phyloP scores from a whole-genome alignment of 192 early-diverging fungal species.

The Spizellomyces punctatus region DNA sequence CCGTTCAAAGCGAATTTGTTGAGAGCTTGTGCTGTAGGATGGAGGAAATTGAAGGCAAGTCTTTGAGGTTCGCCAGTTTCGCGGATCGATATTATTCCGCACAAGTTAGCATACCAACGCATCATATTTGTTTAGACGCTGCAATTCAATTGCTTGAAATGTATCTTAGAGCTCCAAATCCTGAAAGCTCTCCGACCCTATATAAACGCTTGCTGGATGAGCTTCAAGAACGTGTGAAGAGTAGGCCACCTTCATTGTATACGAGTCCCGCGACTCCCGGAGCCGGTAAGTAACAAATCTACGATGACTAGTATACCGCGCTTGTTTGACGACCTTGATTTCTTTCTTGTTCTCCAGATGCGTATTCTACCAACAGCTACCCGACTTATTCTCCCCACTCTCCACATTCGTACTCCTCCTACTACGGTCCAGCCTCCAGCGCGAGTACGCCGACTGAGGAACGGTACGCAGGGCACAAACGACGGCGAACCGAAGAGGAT shows the following conservation, averaged over 20 bases:
- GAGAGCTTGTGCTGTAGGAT: background rate
- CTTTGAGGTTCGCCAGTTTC: background rate
- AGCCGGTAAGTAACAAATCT: background rate
- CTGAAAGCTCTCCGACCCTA: background rate
- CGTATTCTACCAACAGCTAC: background rate
- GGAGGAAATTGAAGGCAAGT: conserved; percentile 21
- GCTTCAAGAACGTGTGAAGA: background rate
- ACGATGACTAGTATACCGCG: background rate
- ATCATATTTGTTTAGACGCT: background rate
- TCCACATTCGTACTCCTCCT: background rate
- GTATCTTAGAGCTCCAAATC: background rate
- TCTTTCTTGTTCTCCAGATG: background rate
- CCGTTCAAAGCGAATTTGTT: background rate
- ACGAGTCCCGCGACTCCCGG: background rate
- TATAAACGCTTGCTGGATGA: background rate
- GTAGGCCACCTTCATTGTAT: background rate
- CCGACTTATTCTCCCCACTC: background rate
- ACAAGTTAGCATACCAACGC: background rate
- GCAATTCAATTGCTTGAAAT: conserved; percentile 10
- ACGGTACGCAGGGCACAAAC: background rate
- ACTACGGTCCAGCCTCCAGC: background rate
- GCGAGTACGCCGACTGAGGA: background rate
- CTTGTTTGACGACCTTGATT: background rate
- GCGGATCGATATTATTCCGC: background rate
- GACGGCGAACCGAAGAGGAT: background rate